Base-by-base conservation (phyloP, 1,284 basidiomycete genomes). In the Cryptococcus depauperatus region DNA sequence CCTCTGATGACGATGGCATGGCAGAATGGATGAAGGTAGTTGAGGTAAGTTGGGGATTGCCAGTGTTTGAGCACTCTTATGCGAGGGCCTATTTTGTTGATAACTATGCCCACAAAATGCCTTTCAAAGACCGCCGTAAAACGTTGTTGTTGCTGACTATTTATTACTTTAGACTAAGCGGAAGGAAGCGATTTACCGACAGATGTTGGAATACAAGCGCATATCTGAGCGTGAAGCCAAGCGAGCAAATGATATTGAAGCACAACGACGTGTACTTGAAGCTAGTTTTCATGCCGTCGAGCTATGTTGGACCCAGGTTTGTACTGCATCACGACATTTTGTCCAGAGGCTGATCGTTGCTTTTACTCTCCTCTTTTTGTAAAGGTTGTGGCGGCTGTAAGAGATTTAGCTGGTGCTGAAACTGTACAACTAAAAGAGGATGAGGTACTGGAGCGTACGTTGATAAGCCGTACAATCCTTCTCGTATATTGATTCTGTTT, bases 151-250 rank as follows among this genome's bases (percentile, higher is more conserved):
- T 11, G 37, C 35, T 45, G 30, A 40, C 27, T 18, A 6, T 19
- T 37, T 18, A 16, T 16, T 39, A 34, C 22, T 32, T 22, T n/a
- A 86, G 83, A 70, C 75, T 18, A 84, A 84, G 66, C 82, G 87
- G 49, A 95, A 96, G 71, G 88, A 92, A 64, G 91, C 91, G 34
- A 84, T 96, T 42, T 93, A 82, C 68, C 78, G 91, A 39, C 79
- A 88, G 52, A 91, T 96, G 88, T 84, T 79, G 61, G 81, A 91
- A 59, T 92, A 93, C 67, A 82, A 84, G 43, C 79, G 88, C 48
- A 83, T 88, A 69, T 77, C 82, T 63, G 80, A 85, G 58, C 79
- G 82, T 40, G 81, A 80, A 55, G 75, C 79, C 54, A 71, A 73
- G 59, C 77, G 79, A 52, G 81, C 87, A 41, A 76, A 77, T 52